phyloP scores from a whole-genome alignment of 2,329 filamentous ascomycete species.

The Stachybotrys chlorohalonatus region DNA sequence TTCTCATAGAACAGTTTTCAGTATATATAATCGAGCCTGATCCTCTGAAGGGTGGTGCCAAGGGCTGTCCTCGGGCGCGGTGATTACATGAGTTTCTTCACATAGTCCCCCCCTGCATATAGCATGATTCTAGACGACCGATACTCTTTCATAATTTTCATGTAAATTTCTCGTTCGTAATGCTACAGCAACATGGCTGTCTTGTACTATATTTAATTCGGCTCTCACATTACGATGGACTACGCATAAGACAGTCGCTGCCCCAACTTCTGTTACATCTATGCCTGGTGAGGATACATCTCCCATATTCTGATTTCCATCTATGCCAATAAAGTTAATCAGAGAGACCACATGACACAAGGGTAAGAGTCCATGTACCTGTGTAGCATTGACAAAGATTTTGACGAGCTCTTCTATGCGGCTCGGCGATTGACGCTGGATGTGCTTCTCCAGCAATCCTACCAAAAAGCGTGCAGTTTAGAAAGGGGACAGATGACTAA shows the following conservation, averaged over 20 bases:
- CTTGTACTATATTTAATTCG: neutral
- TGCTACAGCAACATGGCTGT: neutral
- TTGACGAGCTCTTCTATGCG: constrained; percentile 74
- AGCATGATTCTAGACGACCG: no score
- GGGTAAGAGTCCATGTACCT: constrained; percentile 35
- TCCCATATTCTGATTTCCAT: constrained; percentile 49
- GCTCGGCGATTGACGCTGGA: constrained; percentile 60
- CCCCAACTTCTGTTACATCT: neutral
- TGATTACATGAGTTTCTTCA: no score
- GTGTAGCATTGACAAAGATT: constrained; percentile 83
- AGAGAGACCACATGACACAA: neutral
- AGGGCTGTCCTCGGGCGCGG: neutral
- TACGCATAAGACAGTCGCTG: neutral
- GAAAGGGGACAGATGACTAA: neutral
- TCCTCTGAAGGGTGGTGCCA: neutral
- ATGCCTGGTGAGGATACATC: constrained; percentile 34
- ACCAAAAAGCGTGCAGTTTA: neutral
- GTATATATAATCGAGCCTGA: neutral
- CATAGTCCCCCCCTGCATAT: no score
- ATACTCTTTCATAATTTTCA: neutral
- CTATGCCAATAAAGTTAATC: constrained; percentile 13
- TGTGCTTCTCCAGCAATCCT: constrained; percentile 70
- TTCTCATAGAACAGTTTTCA: no score
- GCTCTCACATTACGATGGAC: neutral
- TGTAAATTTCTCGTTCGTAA: neutral